Evolutionary conservation across 768 basidiomycete species (phyloP).

Genomic region (Galerina marginata): DNA sequence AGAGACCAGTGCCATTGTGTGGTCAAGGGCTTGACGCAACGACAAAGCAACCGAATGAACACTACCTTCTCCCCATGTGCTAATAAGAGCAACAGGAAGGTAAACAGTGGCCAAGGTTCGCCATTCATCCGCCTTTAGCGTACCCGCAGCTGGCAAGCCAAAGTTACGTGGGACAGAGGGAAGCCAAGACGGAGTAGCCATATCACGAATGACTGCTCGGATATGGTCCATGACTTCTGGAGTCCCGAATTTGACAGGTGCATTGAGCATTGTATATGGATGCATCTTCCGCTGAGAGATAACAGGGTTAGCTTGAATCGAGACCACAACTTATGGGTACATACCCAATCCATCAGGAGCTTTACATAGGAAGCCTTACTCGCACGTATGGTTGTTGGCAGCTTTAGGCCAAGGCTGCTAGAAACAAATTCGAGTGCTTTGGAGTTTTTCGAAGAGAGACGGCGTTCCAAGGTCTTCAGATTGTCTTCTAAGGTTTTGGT

Average conservation of each 20-base stretch:
- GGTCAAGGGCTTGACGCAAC: constrained; percentile 7
- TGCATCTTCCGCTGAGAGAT: not conserved
- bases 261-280: not conserved
- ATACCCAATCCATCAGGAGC: not conserved
- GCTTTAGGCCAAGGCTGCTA: not conserved
- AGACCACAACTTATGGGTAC: not conserved
- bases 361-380: not conserved
- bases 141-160: constrained; percentile 31
- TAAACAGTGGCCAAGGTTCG: constrained; percentile 29
- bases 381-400: too few relatives aligned
- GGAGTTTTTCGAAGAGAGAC: not conserved
- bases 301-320: not conserved
- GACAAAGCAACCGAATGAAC: not conserved
- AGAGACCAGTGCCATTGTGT: constrained; percentile 15
- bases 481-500: not conserved
- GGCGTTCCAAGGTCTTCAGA: not conserved
- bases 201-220: constrained; percentile 26
- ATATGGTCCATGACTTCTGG: constrained; percentile 21
- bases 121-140: constrained; percentile 44
- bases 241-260: not conserved
- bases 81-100: constrained; percentile 38
- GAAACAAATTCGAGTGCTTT: not conserved
- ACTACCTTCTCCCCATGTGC: constrained; percentile 30
- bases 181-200: constrained; percentile 30
- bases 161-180: constrained; percentile 33